Evolutionary conservation across 495 filamentous ascomycete species (phyloP), one percentile per base, ranked within the genome.

Genomic region (Xylaria nigripes): DNA sequence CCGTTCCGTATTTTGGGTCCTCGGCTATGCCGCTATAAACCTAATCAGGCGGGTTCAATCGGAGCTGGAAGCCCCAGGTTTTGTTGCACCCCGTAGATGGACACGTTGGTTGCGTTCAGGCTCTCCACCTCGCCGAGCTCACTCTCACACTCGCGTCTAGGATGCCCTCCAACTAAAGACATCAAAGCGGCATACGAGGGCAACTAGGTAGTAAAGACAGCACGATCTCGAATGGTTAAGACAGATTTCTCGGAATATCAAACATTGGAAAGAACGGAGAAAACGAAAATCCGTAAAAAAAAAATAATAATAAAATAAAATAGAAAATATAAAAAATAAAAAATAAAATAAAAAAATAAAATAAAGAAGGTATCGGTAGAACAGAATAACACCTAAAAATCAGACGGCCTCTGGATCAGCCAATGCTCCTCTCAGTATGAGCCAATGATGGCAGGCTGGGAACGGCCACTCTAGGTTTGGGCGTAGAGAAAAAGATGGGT

Each of bases 51-150:
- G 30, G 45, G 44, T 43, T 48, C 51, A 42, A 21, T 42, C 24
- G 45, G 44, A n/a, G 45, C 16, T 21, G 34, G 21, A 32, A 54
- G 30, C 25, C 38, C 42, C 45, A 50, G 53, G 40, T 38, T 25
- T 40, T 16, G 40, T 34, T 27, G 40, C 8, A 45, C 19, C 51
- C 45, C 18, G 52, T 57, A 55, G 58, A 46, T 49, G 56, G 51
- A 45, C 54, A 51, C 57, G 60, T 53, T 41, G 61, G 51, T 32
- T 45, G 52, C 54, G 54, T 27, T 6, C 36, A 8, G 51, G 44
- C 59, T 61, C 55, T 67, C 64, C 64, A 53, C 61, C 61, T 55
- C 54, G 59, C 55, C 61, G 57, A 54, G 51, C 61, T 67, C 54
- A 59, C 55, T 61, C 60, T 58, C 47, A 52, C 57, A 52, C 54